Evolutionary conservation across 1,284 basidiomycete genomes (phyloP).

Genomic region (Gomphus sp.): DNA sequence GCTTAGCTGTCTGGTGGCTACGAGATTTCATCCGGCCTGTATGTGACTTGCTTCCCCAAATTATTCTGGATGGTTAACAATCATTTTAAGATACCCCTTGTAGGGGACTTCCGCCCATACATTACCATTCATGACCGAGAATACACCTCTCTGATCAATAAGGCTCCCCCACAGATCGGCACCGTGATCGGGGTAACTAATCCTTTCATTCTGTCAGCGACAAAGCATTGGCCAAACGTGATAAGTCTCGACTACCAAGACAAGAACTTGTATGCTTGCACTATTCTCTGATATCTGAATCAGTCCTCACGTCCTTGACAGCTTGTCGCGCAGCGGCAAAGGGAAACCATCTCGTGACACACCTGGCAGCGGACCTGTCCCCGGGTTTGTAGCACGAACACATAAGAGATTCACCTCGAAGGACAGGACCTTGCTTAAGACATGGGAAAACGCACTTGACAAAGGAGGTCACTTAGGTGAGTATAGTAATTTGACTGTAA

Average conservation of each 20-base stretch:
- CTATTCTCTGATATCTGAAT: neutral
- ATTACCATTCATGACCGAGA: constrained; percentile 95
- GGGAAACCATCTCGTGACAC: constrained; percentile 12
- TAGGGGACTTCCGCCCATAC: constrained; percentile 85
- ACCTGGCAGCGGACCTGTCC: constrained; percentile 36
- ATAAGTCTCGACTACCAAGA: constrained; percentile 51
- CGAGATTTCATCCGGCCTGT: constrained; percentile 83
- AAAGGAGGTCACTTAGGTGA: constrained; percentile 43
- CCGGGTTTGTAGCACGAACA: constrained; percentile 70
- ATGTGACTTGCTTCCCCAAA: constrained; percentile 19
- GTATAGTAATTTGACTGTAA: constrained; percentile 22
- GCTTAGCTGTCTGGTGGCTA: constrained; percentile 86
- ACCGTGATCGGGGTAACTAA: constrained; percentile 89
- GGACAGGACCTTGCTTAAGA: constrained; percentile 65
- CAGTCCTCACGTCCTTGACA: neutral
- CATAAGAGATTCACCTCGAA: constrained; percentile 84
- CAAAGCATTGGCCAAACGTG: constrained; percentile 89
- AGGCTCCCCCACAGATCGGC: constrained; percentile 78
- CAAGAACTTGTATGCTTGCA: constrained; percentile 17
- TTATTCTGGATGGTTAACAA: constrained; percentile 9
- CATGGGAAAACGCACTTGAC: constrained; percentile 48
- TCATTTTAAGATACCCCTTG: constrained; percentile 60
- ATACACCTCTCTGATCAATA: constrained; percentile 67
- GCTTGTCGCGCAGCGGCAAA: neutral
- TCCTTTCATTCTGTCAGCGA: constrained; percentile 85